Evolutionary conservation across 2,329 filamentous ascomycete genomes (phyloP).

Genomic region (Cladosporium cucumerinum): DNA sequence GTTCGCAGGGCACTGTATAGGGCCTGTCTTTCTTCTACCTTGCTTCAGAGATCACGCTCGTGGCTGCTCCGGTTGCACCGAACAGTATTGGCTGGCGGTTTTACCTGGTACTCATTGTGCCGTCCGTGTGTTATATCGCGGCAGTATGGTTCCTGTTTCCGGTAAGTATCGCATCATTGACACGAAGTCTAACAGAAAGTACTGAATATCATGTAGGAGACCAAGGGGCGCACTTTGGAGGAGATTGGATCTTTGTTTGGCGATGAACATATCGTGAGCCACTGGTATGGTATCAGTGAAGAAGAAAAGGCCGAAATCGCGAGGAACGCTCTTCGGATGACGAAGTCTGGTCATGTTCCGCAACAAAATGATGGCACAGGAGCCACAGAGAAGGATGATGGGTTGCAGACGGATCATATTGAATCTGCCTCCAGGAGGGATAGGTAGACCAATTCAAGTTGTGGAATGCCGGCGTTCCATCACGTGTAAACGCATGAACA

Average conservation of each 20-base stretch:
- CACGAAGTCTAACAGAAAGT: too few relatives aligned
- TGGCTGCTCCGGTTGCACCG: conserved; percentile 28
- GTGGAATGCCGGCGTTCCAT: neutral
- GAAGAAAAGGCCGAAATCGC: conserved; percentile 24
- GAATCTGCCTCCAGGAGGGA: neutral
- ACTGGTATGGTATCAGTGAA: conserved; percentile 25
- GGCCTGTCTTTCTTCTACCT: conserved; percentile 38
- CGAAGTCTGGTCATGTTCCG: conserved; percentile 18
- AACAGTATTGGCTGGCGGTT: conserved; percentile 27
- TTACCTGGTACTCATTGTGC: conserved; percentile 21
- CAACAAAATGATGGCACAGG: neutral
- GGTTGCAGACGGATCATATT: neutral
- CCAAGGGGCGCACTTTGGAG: conserved; percentile 33
- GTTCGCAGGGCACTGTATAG: conserved; percentile 38
- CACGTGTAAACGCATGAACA: too few relatives aligned
- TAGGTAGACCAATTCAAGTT: neutral
- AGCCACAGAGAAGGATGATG: neutral
- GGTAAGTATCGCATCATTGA: neutral
- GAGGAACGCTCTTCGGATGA: conserved; percentile 21
- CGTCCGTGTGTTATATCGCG: conserved; percentile 17
- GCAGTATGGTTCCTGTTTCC: conserved; percentile 21
- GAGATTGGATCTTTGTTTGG: conserved; percentile 36
- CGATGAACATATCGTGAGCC: conserved; percentile 25
- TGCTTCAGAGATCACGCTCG: conserved; percentile 36
- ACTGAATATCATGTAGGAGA: conserved; percentile 20